Conservation (phyloP, 495 filamentous ascomycete genomes). For the Hypoxylon subgilvum region DNA sequence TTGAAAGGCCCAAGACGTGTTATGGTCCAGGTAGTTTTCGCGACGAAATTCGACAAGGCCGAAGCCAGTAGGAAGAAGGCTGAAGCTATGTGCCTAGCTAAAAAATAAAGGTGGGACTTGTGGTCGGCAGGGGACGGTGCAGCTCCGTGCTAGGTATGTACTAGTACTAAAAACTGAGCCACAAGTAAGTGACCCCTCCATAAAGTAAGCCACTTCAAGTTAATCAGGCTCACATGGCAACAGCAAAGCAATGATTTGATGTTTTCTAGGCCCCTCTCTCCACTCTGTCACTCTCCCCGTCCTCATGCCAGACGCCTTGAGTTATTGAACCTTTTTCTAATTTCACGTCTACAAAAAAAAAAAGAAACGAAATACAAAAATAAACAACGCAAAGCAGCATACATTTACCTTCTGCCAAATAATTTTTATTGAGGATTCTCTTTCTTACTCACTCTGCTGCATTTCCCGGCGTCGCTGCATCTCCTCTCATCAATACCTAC, state of each 20-base stretch:
- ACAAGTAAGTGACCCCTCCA: constrained; percentile 24
- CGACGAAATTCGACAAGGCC: constrained; percentile 31
- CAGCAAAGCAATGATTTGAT: constrained; percentile 26
- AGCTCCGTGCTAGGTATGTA: background rate
- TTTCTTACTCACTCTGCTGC: constrained; percentile 4
- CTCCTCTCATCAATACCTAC: constrained; percentile 5
- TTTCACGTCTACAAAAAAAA: constrained; percentile 27
- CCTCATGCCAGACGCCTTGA: no score
- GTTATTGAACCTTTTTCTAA: constrained; percentile 1
- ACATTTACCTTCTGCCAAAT: background rate
- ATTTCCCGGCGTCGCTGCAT: constrained; percentile 10
- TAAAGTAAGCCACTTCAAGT: constrained; percentile 35
- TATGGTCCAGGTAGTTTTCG: constrained; percentile 8
- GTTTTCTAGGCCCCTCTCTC: constrained; percentile 38
- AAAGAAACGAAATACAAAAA: no score
- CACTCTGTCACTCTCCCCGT: no score
- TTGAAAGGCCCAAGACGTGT: background rate
- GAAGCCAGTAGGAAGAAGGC: constrained; percentile 34
- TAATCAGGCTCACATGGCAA: constrained; percentile 41
- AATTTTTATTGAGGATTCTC: background rate
- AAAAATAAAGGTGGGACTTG: background rate
- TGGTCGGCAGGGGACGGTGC: background rate
- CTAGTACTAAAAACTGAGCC: background rate
- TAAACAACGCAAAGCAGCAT: background rate
- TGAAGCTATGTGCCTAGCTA: constrained; percentile 8